Evolutionary conservation across 805 yeast genomes (phyloP).

Genomic region (Cyberlindnera maclurae): DNA sequence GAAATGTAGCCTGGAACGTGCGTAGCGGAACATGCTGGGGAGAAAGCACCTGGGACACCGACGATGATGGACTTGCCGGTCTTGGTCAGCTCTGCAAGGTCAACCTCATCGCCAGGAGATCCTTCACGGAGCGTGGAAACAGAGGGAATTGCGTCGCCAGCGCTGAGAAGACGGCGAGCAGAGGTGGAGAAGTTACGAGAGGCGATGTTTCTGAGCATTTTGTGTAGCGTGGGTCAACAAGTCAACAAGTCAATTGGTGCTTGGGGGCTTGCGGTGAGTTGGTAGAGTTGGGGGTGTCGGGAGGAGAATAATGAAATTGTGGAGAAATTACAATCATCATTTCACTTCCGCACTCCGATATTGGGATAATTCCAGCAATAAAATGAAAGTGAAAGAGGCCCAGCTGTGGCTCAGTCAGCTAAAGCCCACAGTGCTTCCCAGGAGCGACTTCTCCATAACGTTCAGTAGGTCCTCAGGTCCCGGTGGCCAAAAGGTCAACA

Average conservation of each 20-base stretch:
- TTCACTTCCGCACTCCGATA: background rate
- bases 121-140: conserved; percentile 45
- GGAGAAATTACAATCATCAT: too few species aligned
- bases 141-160: conserved; percentile 59
- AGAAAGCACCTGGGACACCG: conserved; percentile 72
- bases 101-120: conserved; percentile 57
- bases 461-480: conserved; percentile 71
- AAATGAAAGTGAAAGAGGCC: conserved; percentile 17
- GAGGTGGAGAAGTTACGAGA: conserved; percentile 18
- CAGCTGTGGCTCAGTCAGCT: conserved; percentile 37
- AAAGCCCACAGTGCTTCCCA: conserved; percentile 34
- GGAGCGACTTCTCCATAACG: conserved; percentile 33
- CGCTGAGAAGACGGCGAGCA: conserved; percentile 30
- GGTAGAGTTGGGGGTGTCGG: background rate
- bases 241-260: conserved; percentile 4
- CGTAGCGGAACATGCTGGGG: conserved; percentile 68
- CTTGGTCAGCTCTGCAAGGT: conserved; percentile 41
- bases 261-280: conserved; percentile 1
- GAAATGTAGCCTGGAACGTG: conserved; percentile 72
- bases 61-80: conserved; percentile 48
- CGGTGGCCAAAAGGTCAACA: conserved; percentile 85
- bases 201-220: conserved; percentile 3
- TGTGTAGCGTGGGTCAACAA: too few species aligned
- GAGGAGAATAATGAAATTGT: too few species aligned
- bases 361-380: too few species aligned